A percentile compares a stretch with the other conserved stretches of the same genome.
Evolutionary conservation across 1,139 yeast genomes (phyloP).

Genomic region (Scheffersomyces parashehatae): DNA sequence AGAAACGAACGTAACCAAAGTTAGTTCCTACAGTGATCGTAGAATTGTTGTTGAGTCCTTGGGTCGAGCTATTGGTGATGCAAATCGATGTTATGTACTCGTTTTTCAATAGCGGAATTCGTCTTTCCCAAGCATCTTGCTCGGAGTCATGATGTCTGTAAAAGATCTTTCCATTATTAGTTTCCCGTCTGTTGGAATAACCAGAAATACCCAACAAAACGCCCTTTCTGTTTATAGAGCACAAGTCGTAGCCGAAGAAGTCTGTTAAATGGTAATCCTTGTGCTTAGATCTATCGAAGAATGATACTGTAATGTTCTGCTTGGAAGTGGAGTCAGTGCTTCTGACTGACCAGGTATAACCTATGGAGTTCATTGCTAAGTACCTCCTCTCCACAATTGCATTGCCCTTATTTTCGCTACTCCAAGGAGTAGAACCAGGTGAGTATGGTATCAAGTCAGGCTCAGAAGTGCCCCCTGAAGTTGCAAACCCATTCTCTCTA

Average conservation of each 20-base stretch:
- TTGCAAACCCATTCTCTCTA: constrained; percentile 1
- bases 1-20: constrained; percentile 42
- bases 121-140: constrained; percentile 46
- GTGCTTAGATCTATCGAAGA: constrained; percentile 78
- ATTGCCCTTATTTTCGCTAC: constrained; percentile 31
- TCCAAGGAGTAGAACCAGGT: constrained; percentile 89
- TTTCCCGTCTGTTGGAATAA: constrained; percentile 15
- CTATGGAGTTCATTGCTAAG: constrained; percentile 76
- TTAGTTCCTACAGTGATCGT: constrained; percentile 45
- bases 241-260: constrained; percentile 66
- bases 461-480: constrained; percentile 4
- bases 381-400: constrained; percentile 57
- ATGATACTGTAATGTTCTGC: constrained; percentile 78
- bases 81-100: constrained; percentile 44
- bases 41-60: constrained; percentile 22
- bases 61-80: constrained; percentile 22
- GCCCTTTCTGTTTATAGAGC: constrained; percentile 70
- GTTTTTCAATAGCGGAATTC: constrained; percentile 32
- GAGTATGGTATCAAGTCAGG: constrained; percentile 45
- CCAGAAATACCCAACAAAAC: constrained; percentile 59
- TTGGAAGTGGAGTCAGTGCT: constrained; percentile 34
- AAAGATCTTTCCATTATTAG: constrained; percentile 33
- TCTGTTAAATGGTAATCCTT: constrained; percentile 89
- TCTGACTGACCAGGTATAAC: constrained; percentile 80
- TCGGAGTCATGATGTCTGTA: constrained; percentile 48